These are phyloP conservation scores for Vachellia pachyceras DNA, from an alignment of 306 rosid species.

Conservation along the genomic window DNA sequence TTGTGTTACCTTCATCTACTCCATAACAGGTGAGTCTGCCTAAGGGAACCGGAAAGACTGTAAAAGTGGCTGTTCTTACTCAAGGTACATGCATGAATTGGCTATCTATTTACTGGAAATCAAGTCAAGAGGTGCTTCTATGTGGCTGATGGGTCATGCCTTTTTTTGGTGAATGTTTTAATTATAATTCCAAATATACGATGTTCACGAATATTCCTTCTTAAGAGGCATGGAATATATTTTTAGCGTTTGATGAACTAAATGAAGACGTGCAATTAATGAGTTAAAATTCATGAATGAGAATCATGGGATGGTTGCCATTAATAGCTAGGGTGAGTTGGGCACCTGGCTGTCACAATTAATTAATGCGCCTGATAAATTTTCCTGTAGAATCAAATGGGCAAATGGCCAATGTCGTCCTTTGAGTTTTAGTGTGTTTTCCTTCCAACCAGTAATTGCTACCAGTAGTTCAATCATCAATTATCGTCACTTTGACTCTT, in stretches of 20 bases:
- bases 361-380: slow-evolving; percentile 8
- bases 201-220: slow-evolving; percentile 13
- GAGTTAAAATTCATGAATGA: slow-evolving; percentile 11
- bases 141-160: neutral
- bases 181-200: neutral
- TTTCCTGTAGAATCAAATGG: slow-evolving; percentile 17
- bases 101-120: neutral
- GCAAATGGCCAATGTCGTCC: slow-evolving; percentile 5
- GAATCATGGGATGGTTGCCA: neutral
- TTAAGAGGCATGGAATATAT: neutral
- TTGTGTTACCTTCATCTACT: slow-evolving; percentile 14
- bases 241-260: neutral
- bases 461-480: slow-evolving; percentile 17
- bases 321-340: neutral
- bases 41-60: slow-evolving; percentile 93
- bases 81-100: slow-evolving; percentile 61
- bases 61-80: slow-evolving; percentile 96
- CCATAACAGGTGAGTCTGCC: slow-evolving; percentile 84
- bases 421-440: neutral
- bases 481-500: slow-evolving; percentile 32
- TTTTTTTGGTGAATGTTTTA: neutral
- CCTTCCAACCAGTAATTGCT: neutral
- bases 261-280: neutral
- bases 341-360: slow-evolving; percentile 4
- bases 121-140: neutral